phyloP scores from a whole-genome alignment of 1,139 yeast genomes.

The Saccharomycopsis crataegensis region DNA sequence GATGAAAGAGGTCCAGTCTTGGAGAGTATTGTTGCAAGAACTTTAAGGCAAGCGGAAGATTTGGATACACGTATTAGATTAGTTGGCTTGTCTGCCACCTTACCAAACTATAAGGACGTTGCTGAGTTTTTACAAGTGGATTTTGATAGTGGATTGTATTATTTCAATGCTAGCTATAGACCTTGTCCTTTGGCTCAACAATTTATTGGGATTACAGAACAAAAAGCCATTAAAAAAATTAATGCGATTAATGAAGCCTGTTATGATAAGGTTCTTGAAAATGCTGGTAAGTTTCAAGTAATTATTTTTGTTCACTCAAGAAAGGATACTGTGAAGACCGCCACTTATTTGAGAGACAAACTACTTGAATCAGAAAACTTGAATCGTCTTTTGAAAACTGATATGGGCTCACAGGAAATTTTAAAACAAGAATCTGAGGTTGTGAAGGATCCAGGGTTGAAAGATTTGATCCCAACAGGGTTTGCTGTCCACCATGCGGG shows the following conservation, averaged over 20 bases:
- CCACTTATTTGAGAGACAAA: conserved; percentile 61
- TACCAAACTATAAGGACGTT: conserved; percentile 90
- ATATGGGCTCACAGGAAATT: conserved; percentile 55
- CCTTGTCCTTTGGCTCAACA: conserved; percentile 93
- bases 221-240: conserved; percentile 68
- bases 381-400: conserved; percentile 40
- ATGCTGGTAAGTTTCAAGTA: conserved; percentile 62
- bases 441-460: conserved; percentile 47
- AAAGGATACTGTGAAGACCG: conserved; percentile 84
- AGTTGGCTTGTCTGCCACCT: conserved; percentile 93
- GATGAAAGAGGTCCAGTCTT: conserved; percentile 98
- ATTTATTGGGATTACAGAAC: conserved; percentile 82
- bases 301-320: conserved; percentile 92
- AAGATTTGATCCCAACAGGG: conserved; percentile 59
- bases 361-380: conserved; percentile 50
- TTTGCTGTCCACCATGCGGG: conserved; percentile 97
- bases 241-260: conserved; percentile 90
- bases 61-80: conserved; percentile 92
- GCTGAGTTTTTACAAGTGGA: conserved; percentile 94
- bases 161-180: conserved; percentile 74
- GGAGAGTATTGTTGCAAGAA: conserved; percentile 92
- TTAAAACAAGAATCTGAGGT: conserved; percentile 55
- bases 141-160: conserved; percentile 47
- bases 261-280: conserved; percentile 70
- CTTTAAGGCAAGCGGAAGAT: conserved; percentile 88